Evolutionary conservation across 1,139 yeast species (phyloP), one percentile per base, ranked within the genome.

Genomic region (Pichia sp.): DNA sequence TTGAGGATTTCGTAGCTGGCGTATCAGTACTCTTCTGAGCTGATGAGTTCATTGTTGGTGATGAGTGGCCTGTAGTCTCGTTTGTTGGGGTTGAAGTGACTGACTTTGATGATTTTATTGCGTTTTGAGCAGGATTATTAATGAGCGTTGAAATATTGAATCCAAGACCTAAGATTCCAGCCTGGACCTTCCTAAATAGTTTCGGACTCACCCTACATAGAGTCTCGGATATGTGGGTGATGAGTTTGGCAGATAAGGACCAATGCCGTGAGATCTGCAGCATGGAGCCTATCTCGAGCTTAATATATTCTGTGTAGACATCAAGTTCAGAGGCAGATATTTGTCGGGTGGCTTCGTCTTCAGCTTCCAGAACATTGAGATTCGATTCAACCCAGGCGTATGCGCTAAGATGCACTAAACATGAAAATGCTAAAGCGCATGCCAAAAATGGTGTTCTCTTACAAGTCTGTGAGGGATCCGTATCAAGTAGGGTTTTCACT

Each of bases 381-480:
- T 51, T 47, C 1, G 64, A 57, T 34, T 64, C 68, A 17, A 61
- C 61, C 76, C 76, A 70, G 3, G 70, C 56, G 45, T 66, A 69
- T 0, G 74, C 70, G 38, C 72, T 67, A 10, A 69, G 49, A 50
- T 69, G 74, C 15, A 69, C 72, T 31, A 70, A 50, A 4, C 70
- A 63, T 0, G 73, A 64, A 48, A 69, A 66, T 2, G 76, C 76
- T 35, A 70, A 54, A 0, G 74, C 67, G 46, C 76, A 70, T 1
- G 74, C 74, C 49, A 62, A 62, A 34, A 70, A 55, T 3, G 74
- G 74, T 0, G 74, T 68, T 46, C 76, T 54, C 25, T 62, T 58
- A 15, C 59, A 40, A 0, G 69, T 62, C 30, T 59, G 55, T 0
- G 66, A 52, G 0, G 74, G 64, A 40, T 64, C 63, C 3, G 74